These are phyloP conservation scores for Passiflora organensis DNA, from an alignment of 345 rosid species.

Conservation along the genomic window DNA sequence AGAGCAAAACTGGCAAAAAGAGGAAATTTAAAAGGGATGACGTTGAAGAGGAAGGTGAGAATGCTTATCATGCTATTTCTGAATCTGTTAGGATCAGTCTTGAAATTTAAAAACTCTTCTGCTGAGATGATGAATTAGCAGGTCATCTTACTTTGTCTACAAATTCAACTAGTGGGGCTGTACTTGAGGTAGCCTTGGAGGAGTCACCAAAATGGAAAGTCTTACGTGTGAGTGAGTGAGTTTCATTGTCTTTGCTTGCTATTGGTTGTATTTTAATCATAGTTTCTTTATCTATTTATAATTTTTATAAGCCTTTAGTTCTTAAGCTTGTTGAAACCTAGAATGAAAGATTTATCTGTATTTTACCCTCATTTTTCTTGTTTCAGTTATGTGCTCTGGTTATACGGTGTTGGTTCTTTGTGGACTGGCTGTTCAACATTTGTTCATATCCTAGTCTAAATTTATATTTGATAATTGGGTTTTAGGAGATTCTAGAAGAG, in stretches of 20 bases:
- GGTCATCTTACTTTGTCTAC: constrained; percentile 40
- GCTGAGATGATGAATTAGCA: constrained; percentile 23
- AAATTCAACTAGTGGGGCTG: constrained; percentile 31
- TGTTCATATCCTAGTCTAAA: not conserved
- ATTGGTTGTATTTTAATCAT: constrained; percentile 8
- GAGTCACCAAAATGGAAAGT: constrained; percentile 98
- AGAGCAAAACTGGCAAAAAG: constrained; percentile 43
- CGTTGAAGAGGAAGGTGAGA: constrained; percentile 40
- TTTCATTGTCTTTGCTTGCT: constrained; percentile 36
- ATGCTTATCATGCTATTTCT: not conserved
- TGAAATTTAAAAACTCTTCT: constrained; percentile 6
- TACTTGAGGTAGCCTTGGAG: constrained; percentile 70
- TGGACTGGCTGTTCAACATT: not conserved
- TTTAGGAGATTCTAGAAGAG: constrained; percentile 83
- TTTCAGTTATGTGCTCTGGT: not conserved
- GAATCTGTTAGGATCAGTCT: not conserved
- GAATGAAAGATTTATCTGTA: not conserved
- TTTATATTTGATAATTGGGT: constrained; percentile 15
- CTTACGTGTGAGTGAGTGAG: constrained; percentile 96
- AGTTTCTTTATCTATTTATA: not conserved
- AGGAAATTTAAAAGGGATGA: constrained; percentile 46
- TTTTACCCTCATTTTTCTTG: not conserved
- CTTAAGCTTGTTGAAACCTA: not conserved
- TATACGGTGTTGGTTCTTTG: not conserved
- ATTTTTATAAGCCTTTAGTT: not conserved